Base-by-base conservation (phyloP, 345 rosid genomes). In the Cochlearia excelsa region DNA sequence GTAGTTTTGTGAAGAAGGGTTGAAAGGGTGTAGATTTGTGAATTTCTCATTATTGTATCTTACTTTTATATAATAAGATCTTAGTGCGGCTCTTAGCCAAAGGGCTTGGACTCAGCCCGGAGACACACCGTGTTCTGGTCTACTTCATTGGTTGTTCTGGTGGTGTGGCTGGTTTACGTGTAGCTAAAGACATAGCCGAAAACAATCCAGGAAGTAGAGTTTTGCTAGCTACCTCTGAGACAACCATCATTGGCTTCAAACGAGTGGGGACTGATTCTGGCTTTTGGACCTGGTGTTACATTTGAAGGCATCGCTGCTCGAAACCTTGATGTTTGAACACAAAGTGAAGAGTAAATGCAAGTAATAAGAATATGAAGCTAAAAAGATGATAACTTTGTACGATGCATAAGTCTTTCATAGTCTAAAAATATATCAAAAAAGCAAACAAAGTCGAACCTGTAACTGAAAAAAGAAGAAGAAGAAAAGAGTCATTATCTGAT, bases 221-320 rank as follows among this genome's bases (percentile, higher is more conserved):
- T 54, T 74, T 91, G 74, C 79, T 91, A 11, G 90, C 95, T 35
- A 91, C 96, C 26, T 79, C 96, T 6, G 98, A 91, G 75, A 91
- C 98, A 5, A 91, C 96, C 30, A 86, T 93, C 53, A 84, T 93
- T 27, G 99, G 99, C 10, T 89, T 84, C 75, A 89, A 82, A 55
- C 48, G 94, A 90, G 34, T 80, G 94, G 85, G 97, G 99, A 3
- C 65, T 94, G 70, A 79, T 85, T 29, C 80, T 90, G 34, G 99
- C 97, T 42, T 93, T 94, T 50, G 97, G 99, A 46, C 99, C 99
- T 2, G 99, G 99, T 54, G 77, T 94, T 57, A 94, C 97, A 54
- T 85, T 94, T n/a, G 98, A 88, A 74, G 98, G 98, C 51, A 84
- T 92, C 61, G 87, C 86, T 33, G 97, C 94, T 28, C 78, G 37